Conservation (phyloP, 257 asterid species). For the Eucommia ulmoides region DNA sequence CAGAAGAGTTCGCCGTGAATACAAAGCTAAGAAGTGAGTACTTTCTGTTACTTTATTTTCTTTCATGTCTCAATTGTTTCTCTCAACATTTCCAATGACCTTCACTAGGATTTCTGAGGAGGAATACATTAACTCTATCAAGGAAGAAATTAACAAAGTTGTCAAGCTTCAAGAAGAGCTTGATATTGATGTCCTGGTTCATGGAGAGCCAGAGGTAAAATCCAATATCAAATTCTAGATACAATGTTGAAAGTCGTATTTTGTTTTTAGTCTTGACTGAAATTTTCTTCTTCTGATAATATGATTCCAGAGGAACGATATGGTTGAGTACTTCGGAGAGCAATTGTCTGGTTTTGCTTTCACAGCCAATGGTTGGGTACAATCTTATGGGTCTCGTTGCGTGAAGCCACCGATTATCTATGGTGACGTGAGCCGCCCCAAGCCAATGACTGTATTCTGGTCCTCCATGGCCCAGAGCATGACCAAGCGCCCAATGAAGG, state of each 20-base stretch:
- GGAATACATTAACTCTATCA: conserved; percentile 67
- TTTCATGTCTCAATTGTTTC: too few relatives aligned
- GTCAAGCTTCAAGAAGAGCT: conserved; percentile 97
- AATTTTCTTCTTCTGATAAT: too few relatives aligned
- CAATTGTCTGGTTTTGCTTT: conserved; percentile 94
- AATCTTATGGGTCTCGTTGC: conserved; percentile 93
- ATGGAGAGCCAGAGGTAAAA: conserved; percentile 99
- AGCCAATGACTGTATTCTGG: conserved; percentile 97
- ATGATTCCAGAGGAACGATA: conserved; percentile 84
- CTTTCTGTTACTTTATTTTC: too few relatives aligned
- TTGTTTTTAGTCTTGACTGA: too few relatives aligned
- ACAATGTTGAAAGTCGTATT: too few relatives aligned
- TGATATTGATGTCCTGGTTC: conserved; percentile 96
- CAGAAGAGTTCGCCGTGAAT: conserved; percentile 95
- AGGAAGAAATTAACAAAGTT: conserved; percentile 85
- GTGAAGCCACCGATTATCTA: conserved; percentile 99
- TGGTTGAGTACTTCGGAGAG: conserved; percentile 99
- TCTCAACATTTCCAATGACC: too few relatives aligned
- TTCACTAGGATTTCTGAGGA: conserved; percentile 69
- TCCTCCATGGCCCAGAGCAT: conserved; percentile 91
- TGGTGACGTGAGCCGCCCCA: conserved; percentile 99
- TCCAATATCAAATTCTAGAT: too few relatives aligned
- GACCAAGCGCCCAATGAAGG: conserved; percentile 99
- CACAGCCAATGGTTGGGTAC: conserved; percentile 98
- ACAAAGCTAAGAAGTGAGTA: conserved; percentile 85